Conservation (phyloP, 441 rosid species). For the Sinapis alba region DNA sequence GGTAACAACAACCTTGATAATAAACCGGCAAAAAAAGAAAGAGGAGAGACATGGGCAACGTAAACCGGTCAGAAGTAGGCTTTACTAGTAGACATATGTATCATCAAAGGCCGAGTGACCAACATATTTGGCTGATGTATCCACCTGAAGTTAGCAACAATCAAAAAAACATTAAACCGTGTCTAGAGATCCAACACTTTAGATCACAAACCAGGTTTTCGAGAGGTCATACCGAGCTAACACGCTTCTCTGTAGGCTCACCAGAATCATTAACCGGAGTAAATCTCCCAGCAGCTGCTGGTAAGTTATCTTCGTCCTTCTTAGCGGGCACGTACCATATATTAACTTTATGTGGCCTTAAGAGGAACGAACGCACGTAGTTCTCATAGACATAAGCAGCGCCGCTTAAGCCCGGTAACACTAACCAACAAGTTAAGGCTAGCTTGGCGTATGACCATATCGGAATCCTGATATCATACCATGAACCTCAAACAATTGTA, state of each 20-base stretch:
- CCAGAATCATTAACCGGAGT: constrained; percentile 55
- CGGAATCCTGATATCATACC: constrained; percentile 64
- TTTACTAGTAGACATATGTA: constrained; percentile 31
- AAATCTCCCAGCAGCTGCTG: constrained; percentile 63
- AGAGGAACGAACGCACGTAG: constrained; percentile 71
- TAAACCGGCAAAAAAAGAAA: background rate
- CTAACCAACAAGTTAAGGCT: constrained; percentile 83
- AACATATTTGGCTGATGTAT: constrained; percentile 37
- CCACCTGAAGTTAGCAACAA: constrained; percentile 27
- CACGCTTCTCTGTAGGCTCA: constrained; percentile 53
- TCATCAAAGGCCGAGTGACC: constrained; percentile 42
- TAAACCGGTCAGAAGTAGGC: background rate
- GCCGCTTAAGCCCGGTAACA: constrained; percentile 85
- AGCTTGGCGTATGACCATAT: constrained; percentile 79
- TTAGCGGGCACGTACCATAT: constrained; percentile 82
- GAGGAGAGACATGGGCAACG: background rate
- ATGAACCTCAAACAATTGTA: too few species aligned
- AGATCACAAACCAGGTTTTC: background rate
- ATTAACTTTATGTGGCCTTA: constrained; percentile 60
- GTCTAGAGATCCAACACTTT: background rate
- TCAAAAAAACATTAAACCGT: background rate
- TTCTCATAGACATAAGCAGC: constrained; percentile 89
- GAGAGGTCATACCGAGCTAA: constrained; percentile 53
- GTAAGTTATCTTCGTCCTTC: constrained; percentile 64
- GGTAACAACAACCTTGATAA: constrained; percentile 1